Base-by-base conservation (phyloP, 805 yeast genomes). In the Candida mattraensis region DNA sequence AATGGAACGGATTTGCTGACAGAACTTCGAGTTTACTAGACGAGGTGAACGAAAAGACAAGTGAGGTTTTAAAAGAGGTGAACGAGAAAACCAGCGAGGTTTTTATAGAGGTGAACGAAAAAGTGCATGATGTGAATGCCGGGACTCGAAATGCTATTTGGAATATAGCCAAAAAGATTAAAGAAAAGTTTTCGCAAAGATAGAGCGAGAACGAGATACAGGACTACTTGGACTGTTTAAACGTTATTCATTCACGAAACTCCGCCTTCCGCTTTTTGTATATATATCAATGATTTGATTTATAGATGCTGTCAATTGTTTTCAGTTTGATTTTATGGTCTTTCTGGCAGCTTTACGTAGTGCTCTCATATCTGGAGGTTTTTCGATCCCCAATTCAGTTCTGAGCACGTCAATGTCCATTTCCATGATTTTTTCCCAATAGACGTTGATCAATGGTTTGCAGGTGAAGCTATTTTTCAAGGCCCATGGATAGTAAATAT, bases 401-500 rank as follows among this genome's bases (percentile, higher is more conserved):
- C 96, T 76, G 30, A 93, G 63, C 51, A 82, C 87, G 37, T 78
- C 69, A 5, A 87, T 75, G 56, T 88, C 91, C 43, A 69, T 69
- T 17, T 80, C 85, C 49, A 93, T 66, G 14, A 80, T 63, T 28
- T 86, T 74, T 57, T 93, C 98, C 99, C 99, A 91, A 56, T 85
- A 87, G 0, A 91, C 88, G 56, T 87, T 86, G 36, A 91, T 79
- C 53, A 93, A 68, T 2, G 93, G 84, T 51, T 80, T 80, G 33
- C 87, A 75, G 37, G 76, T 69, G 34, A 80, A 62, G 2, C 96
- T 95, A 37, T 83, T 80, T 29, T 67, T 63, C 18, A 85, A 52
- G 2, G 94, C 95, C 96, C 96, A 88, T 3, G 95, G 96, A 47
- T 87, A 74, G 56, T 86, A 91, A 9, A 83, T 74, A 23, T 76